These are phyloP conservation scores for Boletus tomentosulus DNA, from an alignment of 768 basidiomycete species.

Conservation along the genomic window DNA sequence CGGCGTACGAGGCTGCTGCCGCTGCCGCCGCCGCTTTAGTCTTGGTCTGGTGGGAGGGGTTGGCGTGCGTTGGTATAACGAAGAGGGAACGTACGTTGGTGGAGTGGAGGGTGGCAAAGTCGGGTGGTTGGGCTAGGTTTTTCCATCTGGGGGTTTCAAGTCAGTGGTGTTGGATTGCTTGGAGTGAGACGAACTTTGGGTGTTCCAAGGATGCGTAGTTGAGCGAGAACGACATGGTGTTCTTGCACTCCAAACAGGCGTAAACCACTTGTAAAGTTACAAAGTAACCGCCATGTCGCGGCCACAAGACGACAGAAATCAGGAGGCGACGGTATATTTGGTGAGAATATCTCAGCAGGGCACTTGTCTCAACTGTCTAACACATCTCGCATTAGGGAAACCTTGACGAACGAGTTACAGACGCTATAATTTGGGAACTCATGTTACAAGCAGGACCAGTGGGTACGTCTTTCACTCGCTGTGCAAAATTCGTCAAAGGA, in stretches of 20 bases:
- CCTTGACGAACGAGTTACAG: slow-evolving; percentile 90
- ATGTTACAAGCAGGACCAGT: slow-evolving; percentile 99
- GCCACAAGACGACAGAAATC: slow-evolving; percentile 85
- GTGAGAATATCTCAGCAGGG: slow-evolving; percentile 34
- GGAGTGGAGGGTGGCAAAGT: slow-evolving; percentile 51
- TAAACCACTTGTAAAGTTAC: too few species aligned
- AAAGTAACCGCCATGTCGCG: slow-evolving; percentile 30
- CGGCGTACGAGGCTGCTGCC: slow-evolving; percentile 52
- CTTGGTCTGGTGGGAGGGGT: slow-evolving; percentile 37
- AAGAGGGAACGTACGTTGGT: slow-evolving; percentile 16
- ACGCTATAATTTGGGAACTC: slow-evolving; percentile 95
- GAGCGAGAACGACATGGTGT: slow-evolving; percentile 26
- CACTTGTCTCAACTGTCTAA: neutral
- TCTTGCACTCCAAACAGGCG: too few species aligned
- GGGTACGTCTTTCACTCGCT: slow-evolving; percentile 50
- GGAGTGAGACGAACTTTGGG: slow-evolving; percentile 15
- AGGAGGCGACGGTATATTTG: slow-evolving; percentile 87
- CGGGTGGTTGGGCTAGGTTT: slow-evolving; percentile 61
- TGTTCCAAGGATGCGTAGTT: slow-evolving; percentile 31
- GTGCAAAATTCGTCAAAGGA: neutral
- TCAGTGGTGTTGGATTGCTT: neutral
- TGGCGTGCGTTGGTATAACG: neutral
- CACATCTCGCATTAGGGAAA: slow-evolving; percentile 62
- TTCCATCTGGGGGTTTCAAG: slow-evolving; percentile 46
- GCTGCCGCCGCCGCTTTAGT: slow-evolving; percentile 33